Evolutionary conservation across 352 stramenopile genomes (phyloP).

Genomic region (Globisporangium recalcitrans): DNA sequence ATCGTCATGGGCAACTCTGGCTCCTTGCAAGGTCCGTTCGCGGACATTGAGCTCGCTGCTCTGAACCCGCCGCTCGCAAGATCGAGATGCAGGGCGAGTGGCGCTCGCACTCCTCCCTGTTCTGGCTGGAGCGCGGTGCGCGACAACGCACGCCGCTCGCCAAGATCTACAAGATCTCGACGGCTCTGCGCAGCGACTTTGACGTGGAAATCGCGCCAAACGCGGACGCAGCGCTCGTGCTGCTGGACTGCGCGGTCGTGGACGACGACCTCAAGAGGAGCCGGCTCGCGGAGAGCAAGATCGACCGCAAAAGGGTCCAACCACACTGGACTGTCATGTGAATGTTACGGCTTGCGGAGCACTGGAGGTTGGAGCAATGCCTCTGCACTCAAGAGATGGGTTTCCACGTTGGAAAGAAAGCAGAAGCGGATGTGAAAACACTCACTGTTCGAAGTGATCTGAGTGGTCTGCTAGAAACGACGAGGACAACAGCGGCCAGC

Average conservation of each 20-base stretch:
- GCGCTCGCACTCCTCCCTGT: slow-evolving; percentile 3
- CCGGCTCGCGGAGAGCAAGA: no score
- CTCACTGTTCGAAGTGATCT: not conserved
- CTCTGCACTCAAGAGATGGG: no score
- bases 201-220: slow-evolving; percentile 10
- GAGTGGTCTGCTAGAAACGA: not conserved
- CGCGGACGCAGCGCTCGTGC: slow-evolving; percentile 2
- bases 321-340: no score
- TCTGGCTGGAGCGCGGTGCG: slow-evolving; percentile 5
- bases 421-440: not conserved
- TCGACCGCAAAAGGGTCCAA: no score
- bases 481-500: not conserved
- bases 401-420: not conserved
- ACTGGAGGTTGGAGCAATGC: no score
- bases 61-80: slow-evolving; percentile 1
- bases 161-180: slow-evolving; percentile 1
- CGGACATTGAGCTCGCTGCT: not conserved
- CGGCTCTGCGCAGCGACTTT: not conserved
- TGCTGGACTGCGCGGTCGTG: slow-evolving; percentile 9
- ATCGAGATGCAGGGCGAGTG: slow-evolving; percentile 10
- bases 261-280: slow-evolving; percentile 12
- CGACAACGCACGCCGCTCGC: not conserved
- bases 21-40: not conserved
- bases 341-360: no score
- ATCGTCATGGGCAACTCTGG: not conserved